Evolutionary conservation across 2,329 filamentous ascomycete species (phyloP), one percentile per base, ranked within the genome.

Genomic region (Beauveria sp.): DNA sequence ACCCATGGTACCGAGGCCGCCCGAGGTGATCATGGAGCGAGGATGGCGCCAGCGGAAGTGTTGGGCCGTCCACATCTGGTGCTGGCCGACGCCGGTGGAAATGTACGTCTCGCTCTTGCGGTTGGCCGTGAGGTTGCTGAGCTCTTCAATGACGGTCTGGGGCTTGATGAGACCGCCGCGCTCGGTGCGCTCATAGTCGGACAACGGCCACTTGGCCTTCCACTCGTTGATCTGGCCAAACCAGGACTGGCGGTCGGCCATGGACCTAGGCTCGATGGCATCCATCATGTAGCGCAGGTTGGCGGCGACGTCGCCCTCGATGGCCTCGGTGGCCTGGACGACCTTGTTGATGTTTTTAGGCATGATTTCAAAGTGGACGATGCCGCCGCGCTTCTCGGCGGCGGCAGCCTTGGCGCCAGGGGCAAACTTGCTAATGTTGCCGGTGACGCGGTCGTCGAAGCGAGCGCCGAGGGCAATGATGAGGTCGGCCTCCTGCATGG

Each of bases 281-380:
- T 93, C 92, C 41, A 97, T 70, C 56, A 97, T 86, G 34, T 84
- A 77, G 56, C 80, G 80, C 40, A 97, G 79, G 75, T 96, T 97
- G 20, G 86, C 78, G 3, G 87, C 86, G 34, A 96, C 91, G 70
- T 97, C 93, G 62, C 94, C 94, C 77, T 96, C 93, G 20, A 97
- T 88, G 51, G 94, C 93, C 77, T 97, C 92, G 47, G 90, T 97
- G 8, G 93, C 92, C 77, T 97, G 91, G 16, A 99, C 89, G 47
- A 97, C 92, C 84, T 97, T 99, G 86, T 97, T 97, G 79, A 97
- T 97, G 80, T 99, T 97, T 87, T 99, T 99, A 69, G 94, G 93
- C 88, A 97, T 89, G 70, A 99, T 93, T 73, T 97, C 93, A 70
- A 97, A 97, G 76, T 99, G 93, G 18, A 97, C 84, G 69, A 99